Base-by-base conservation (phyloP, 805 yeast genomes). In the Saccharomycopsis sp. region DNA sequence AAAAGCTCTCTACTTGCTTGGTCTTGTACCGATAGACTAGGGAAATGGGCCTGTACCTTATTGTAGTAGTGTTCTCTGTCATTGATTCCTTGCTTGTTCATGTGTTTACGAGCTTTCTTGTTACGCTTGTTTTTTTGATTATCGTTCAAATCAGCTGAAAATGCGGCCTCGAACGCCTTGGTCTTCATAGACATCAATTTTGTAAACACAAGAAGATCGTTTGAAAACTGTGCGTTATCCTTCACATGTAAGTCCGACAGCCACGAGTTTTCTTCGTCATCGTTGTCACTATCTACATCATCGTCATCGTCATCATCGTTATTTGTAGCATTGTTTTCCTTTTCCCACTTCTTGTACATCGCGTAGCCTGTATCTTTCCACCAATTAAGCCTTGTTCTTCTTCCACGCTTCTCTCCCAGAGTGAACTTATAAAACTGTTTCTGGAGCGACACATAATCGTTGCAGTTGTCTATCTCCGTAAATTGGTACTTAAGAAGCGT, bases 401-500 rank as follows among this genome's bases (percentile, higher is more conserved):
- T 44, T 17, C 22, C 19, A 44, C 5, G 9, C 7, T 19, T 44
- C 22, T 44, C 49, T 8, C 22, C 22, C 15, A 1, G 15, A 52
- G 19, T 23, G 19, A 22, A 52, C 19, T 15, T 2, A 14, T 3
- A 29, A 17, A 56, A 14, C 34, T 55, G 58, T 8, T 19, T 42
- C 15, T 14, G 35, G 22, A 58, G 38, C 7, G 63, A 57, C 2
- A 60, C 61, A 38, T 42, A 52, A 34, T 58, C 61, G 35, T 51
- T 51, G 15, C 8, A 15, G 23, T 55, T 56, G 2, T 24, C 52
- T 3, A 41, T 3, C 23, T 55, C 58, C 2, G 51, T 23, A 29
- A 58, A 58, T 44, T 56, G 61, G 34, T 57, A 58, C 22, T 60
- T 57, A 22, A 57, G 56, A 12, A 54, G n/a, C 34, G 57, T 49